Conservation (phyloP, 2,329 filamentous ascomycete species). For the Exserohilum rostratum region DNA sequence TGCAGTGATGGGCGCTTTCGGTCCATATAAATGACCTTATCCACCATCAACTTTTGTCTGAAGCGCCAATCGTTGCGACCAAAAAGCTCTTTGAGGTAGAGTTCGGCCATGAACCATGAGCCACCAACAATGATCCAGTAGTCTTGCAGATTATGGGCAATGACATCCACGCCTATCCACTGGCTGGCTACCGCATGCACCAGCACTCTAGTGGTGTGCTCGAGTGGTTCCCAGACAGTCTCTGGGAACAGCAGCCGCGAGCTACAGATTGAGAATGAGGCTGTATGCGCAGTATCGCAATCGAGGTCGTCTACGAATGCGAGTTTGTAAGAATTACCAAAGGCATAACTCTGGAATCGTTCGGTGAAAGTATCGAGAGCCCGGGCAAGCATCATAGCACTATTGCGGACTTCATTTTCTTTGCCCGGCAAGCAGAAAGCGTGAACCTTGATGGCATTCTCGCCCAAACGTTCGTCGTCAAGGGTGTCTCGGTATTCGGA, state of each 20-base stretch:
- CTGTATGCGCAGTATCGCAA: conserved; percentile 75
- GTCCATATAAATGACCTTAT: conserved; percentile 81
- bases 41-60: conserved; percentile 82
- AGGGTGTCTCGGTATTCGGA: conserved; percentile 88
- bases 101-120: conserved; percentile 92
- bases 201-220: conserved; percentile 78
- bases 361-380: conserved; percentile 92
- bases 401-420: conserved; percentile 81
- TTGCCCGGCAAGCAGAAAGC: conserved; percentile 89
- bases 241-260: conserved; percentile 83
- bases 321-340: conserved; percentile 81
- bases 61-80: conserved; percentile 96
- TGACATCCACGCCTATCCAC: conserved; percentile 92
- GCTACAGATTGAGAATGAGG: conserved; percentile 86
- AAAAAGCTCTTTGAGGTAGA: conserved; percentile 87
- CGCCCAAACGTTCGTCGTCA: conserved; percentile 87
- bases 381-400: conserved; percentile 79
- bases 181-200: conserved; percentile 87
- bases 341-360: conserved; percentile 88
- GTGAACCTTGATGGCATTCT: conserved; percentile 85
- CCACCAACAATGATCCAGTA: conserved; percentile 89
- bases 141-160: conserved; percentile 79
- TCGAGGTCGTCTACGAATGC: conserved; percentile 92
- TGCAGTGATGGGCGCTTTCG: conserved; percentile 81
- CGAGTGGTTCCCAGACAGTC: conserved; percentile 82